Conservation (phyloP, 2,329 filamentous ascomycete genomes). For the Scytalidium lignicola region DNA sequence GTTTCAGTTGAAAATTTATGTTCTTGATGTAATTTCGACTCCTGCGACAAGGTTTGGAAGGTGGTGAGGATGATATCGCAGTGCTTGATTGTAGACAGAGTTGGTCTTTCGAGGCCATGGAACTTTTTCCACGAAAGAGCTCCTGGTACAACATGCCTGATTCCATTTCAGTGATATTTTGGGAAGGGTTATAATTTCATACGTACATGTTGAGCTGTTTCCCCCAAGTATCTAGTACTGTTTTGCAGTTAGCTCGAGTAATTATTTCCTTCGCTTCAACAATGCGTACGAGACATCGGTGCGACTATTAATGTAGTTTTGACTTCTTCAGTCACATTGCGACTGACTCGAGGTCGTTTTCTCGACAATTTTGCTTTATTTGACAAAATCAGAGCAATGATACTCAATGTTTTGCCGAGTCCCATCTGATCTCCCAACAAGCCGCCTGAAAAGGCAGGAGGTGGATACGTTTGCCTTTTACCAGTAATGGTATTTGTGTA, state of each 20-base stretch:
- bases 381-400: constrained; percentile 14
- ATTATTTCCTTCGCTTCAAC: no score
- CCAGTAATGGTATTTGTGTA: not conserved
- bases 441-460: constrained; percentile 43
- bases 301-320: no score
- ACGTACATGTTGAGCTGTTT: no score
- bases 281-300: no score
- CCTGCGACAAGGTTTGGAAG: constrained; percentile 36
- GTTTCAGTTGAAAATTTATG: constrained; percentile 7
- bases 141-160: constrained; percentile 27
- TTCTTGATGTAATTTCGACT: constrained; percentile 19
- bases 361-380: no score
- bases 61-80: constrained; percentile 41
- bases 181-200: no score
- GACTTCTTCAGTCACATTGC: no score
- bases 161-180: no score
- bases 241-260: no score
- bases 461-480: constrained; percentile 4
- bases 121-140: constrained; percentile 29
- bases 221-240: no score
- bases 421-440: constrained; percentile 98
- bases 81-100: constrained; percentile 23
- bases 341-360: no score
- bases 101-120: constrained; percentile 29
- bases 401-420: constrained; percentile 78